phyloP scores from a whole-genome alignment of 495 filamentous ascomycete species.

The Xylaria venustula region DNA sequence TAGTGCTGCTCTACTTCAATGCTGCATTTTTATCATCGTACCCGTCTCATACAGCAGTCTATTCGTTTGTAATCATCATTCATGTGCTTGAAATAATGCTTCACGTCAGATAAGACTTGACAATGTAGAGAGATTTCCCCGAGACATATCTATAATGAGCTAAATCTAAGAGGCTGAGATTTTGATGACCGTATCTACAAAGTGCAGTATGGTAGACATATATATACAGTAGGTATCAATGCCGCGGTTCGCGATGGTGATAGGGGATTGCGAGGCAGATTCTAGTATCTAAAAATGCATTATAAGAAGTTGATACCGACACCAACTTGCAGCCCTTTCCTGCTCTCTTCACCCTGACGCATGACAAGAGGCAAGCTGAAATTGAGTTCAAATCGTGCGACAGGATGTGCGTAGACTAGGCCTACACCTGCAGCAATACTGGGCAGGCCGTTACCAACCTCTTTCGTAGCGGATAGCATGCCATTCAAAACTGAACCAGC shows the following conservation, averaged over 20 bases:
- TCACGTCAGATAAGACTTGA: too few species aligned
- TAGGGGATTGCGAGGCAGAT: background rate
- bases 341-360: constrained; percentile 75
- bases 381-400: constrained; percentile 92
- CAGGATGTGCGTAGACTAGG: constrained; percentile 87
- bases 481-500: constrained; percentile 48
- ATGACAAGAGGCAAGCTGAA: constrained; percentile 84
- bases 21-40: too few species aligned
- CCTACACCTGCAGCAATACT: constrained; percentile 86
- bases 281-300: background rate
- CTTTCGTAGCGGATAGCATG: constrained; percentile 54
- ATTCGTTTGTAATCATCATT: too few species aligned
- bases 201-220: too few species aligned
- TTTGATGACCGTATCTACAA: background rate
- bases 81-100: too few species aligned
- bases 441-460: constrained; percentile 72
- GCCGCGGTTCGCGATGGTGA: background rate
- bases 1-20: too few species aligned
- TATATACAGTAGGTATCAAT: background rate
- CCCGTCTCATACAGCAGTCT: too few species aligned
- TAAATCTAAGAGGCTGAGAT: background rate
- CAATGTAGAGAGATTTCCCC: too few species aligned
- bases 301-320: constrained; percentile 94
- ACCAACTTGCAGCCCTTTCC: constrained; percentile 90
- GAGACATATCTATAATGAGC: too few species aligned